Percentiles rank a stretch among this genome's conserved stretches.
Conservation (phyloP, 2,329 filamentous ascomycete genomes). For the Periglandula ipomoeae region DNA sequence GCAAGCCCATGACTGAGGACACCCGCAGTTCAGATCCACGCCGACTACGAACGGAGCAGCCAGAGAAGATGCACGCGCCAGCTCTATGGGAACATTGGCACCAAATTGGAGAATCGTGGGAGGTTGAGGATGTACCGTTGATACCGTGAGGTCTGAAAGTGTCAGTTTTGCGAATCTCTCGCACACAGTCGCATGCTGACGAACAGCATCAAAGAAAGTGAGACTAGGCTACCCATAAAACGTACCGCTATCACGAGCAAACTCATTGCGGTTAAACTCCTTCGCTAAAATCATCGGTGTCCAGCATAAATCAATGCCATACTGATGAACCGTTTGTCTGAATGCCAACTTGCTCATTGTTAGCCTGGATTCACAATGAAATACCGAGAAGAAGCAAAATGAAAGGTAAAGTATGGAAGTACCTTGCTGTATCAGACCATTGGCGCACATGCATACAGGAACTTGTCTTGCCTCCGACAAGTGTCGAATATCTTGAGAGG, state of each 20-base stretch:
- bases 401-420: constrained; percentile 4
- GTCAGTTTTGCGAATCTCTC: too few relatives aligned
- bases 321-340: constrained; percentile 55
- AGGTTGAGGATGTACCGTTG: constrained; percentile 40
- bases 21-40: constrained; percentile 64
- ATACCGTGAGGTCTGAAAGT: constrained; percentile 51
- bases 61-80: constrained; percentile 52
- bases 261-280: constrained; percentile 53
- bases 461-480: constrained; percentile 40
- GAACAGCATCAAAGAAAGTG: not conserved
- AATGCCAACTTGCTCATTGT: constrained; percentile 49
- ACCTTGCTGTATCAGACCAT: constrained; percentile 60
- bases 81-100: constrained; percentile 49
- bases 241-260: constrained; percentile 52
- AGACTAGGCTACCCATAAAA: too few relatives aligned
- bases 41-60: constrained; percentile 54
- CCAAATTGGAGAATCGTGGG: constrained; percentile 62
- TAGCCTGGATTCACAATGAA: constrained; percentile 1
- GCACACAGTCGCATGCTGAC: too few relatives aligned
- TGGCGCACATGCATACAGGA: constrained; percentile 52
- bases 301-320: constrained; percentile 58
- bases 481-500: constrained; percentile 51
- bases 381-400: not conserved
- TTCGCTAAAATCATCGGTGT: constrained; percentile 65
- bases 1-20: constrained; percentile 65